Conservation (phyloP, 2,329 filamentous ascomycete species). For the Fusarium haematococcum region DNA sequence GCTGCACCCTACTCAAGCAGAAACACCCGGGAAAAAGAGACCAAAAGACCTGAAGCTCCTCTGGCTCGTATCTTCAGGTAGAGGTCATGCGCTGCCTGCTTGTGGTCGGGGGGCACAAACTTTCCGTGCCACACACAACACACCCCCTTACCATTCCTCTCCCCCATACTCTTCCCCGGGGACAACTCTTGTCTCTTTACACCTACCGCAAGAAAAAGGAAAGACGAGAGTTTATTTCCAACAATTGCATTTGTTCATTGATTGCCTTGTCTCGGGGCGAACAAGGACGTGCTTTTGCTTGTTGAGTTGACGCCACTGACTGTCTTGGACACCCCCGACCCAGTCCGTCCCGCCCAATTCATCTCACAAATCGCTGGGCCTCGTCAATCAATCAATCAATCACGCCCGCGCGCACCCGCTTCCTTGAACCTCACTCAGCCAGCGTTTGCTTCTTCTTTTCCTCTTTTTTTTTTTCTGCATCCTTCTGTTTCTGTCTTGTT, state of each 20-base stretch:
- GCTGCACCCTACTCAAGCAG: background rate
- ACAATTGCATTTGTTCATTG: background rate
- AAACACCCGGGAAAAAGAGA: background rate
- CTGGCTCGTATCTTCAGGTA: background rate
- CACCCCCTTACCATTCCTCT: conserved; percentile 22
- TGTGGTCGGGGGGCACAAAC: background rate
- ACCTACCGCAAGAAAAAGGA: conserved; percentile 1
- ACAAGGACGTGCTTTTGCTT: conserved; percentile 1
- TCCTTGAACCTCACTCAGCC: background rate
- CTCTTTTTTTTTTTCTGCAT: background rate
- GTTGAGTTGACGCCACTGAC: background rate
- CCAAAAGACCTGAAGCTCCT: background rate
- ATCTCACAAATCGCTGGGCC: conserved; percentile 2
- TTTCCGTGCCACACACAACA: background rate
- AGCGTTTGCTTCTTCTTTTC: background rate
- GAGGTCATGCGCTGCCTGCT: conserved; percentile 7
- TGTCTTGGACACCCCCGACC: background rate
- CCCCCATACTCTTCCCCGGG: conserved; percentile 13
- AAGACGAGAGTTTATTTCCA: background rate
- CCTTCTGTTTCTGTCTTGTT: background rate
- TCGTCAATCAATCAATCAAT: background rate
- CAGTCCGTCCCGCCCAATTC: background rate
- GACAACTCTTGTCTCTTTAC: conserved; percentile 3
- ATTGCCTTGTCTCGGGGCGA: background rate
- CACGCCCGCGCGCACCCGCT: background rate